Base-by-base conservation (phyloP, 176 grass and related monocot species). In the Cenchrus americanus region DNA sequence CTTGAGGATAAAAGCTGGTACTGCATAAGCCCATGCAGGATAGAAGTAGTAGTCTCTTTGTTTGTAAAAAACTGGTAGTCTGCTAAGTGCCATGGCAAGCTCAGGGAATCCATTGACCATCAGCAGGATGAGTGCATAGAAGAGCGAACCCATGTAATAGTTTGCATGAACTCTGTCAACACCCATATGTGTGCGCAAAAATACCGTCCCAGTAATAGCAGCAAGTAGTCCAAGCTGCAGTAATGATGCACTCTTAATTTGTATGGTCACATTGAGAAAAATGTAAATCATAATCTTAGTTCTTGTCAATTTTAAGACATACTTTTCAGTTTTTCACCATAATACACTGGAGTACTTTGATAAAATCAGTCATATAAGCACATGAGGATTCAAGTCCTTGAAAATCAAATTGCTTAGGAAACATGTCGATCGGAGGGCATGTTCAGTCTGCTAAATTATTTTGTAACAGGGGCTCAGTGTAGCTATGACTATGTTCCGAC, bases 21-120 rank as follows among this genome's bases (percentile, higher is more conserved):
- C 84, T 76, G 92, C 69, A 88, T 94, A 97, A 78, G 95, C 88
- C 95, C 95, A 97, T 43, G 90, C 84, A 21, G 95, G 95, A 80
- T 93, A 97, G 82, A 97, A 93, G 81, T 87, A 88, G 43, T 88
- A 59, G 43, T 97, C 86, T 74, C 92, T 89, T 73, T 97, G 95
- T 74, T 89, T 94, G 82, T 89, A 97, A 44, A 97, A 97, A 23
- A 91, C 85, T 15, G 95, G 92, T 4, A 93, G 82, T 88, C 92
- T 87, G 8, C 66, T 77, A 75, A 89, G 30, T 46, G 95, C 82
- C 92, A 97, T 88, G 11, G 90, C 65, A 27, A 97, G 23, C 44
- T 97, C 95, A 42, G 95, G 92, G 37, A 91, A 88, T 71, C 90
- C 92, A 69, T 97, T 97, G 24, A 94, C 90, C 88, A 93, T 84